A percentile compares a stretch with the other conserved stretches of the same genome.
Evolutionary conservation across 345 rosid genomes (phyloP).

Genomic region (Citrus reticulata): DNA sequence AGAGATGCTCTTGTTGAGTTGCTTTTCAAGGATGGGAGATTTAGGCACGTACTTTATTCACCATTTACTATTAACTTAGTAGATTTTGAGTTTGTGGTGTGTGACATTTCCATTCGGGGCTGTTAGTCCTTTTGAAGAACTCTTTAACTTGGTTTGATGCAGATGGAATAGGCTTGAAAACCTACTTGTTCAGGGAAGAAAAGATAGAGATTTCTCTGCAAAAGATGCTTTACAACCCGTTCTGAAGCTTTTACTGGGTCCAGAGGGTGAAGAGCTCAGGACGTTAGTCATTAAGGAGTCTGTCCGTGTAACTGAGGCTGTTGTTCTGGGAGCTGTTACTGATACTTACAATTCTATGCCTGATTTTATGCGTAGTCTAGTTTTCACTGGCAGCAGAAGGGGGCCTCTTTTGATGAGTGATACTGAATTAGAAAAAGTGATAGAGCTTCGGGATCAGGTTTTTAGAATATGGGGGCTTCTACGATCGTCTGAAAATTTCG

Average conservation of each 20-base stretch:
- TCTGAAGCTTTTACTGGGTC: slow-evolving; percentile 62
- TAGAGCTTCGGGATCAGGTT: slow-evolving; percentile 73
- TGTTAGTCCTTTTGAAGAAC: background rate
- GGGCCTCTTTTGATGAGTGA: slow-evolving; percentile 55
- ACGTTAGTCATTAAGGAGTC: slow-evolving; percentile 78
- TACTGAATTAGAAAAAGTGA: slow-evolving; percentile 53
- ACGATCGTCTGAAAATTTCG: slow-evolving; percentile 72
- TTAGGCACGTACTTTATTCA: slow-evolving; percentile 47
- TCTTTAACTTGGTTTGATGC: slow-evolving; percentile 18
- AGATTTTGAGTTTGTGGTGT: background rate
- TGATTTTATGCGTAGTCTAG: slow-evolving; percentile 38
- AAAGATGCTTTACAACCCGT: slow-evolving; percentile 93
- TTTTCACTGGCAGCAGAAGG: slow-evolving; percentile 47
- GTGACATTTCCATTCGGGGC: background rate
- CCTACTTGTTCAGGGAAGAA: slow-evolving; percentile 83
- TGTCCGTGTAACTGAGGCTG: slow-evolving; percentile 69
- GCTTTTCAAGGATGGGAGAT: slow-evolving; percentile 91
- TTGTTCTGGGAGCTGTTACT: slow-evolving; percentile 51
- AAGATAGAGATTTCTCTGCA: slow-evolving; percentile 88
- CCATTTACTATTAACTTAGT: background rate
- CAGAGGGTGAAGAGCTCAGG: slow-evolving; percentile 81
- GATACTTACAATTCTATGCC: slow-evolving; percentile 76
- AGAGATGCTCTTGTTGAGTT: slow-evolving; percentile 96
- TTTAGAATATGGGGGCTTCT: slow-evolving; percentile 77
- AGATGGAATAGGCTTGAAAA: slow-evolving; percentile 98